A percentile compares a stretch with the other conserved stretches of the same genome.
These are phyloP conservation scores for Verbena officinalis DNA, from an alignment of 257 asterid genomes.

Conservation along the genomic window DNA sequence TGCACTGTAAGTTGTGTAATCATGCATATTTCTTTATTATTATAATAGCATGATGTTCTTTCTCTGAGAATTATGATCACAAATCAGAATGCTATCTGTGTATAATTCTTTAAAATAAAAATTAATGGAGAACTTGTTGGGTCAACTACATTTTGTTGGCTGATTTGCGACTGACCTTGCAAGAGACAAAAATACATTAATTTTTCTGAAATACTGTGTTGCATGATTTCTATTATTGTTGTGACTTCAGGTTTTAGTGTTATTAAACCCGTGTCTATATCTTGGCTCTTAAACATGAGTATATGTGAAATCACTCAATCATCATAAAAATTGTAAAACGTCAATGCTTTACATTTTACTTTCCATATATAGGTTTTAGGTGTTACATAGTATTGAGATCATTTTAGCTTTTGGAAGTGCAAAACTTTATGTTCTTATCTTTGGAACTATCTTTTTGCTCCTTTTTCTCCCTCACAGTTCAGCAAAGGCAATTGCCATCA, in stretches of 20 bases:
- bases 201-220: slow-evolving; percentile 11
- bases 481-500: slow-evolving; percentile 7
- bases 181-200: slow-evolving; percentile 1
- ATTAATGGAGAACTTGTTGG: slow-evolving; percentile 3
- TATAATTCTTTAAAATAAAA: slow-evolving; percentile 18
- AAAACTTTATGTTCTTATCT: neutral
- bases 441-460: slow-evolving; percentile 14
- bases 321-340: too few species aligned
- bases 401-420: slow-evolving; percentile 1
- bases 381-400: neutral
- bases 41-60: neutral
- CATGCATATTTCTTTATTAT: slow-evolving; percentile 2
- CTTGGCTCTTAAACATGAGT: slow-evolving; percentile 9
- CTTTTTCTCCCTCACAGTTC: slow-evolving; percentile 1
- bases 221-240: slow-evolving; percentile 17
- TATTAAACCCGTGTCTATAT: neutral
- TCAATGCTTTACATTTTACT: too few species aligned
- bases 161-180: neutral
- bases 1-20: slow-evolving; percentile 70
- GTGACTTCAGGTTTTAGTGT: slow-evolving; percentile 18
- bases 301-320: too few species aligned
- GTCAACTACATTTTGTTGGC: neutral
- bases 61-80: neutral
- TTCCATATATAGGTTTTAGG: neutral
- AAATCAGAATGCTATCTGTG: slow-evolving; percentile 14